Conservation (phyloP, 331 rosid genomes). For the Pyrus hybrid region DNA sequence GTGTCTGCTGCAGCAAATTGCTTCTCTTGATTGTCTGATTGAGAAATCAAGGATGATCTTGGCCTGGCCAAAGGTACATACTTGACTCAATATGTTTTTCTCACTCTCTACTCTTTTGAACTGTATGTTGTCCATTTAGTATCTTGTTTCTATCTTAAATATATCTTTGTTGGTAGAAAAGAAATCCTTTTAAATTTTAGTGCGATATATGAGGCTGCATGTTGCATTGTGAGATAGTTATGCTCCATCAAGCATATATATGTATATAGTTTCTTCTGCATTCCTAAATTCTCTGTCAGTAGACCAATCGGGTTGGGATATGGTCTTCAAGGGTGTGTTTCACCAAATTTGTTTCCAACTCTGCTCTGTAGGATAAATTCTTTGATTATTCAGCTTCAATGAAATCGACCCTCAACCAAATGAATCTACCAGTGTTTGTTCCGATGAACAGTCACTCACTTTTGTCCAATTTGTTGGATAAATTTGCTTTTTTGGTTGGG, state of each 20-base stretch:
- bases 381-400: too few relatives aligned
- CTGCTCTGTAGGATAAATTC: too few relatives aligned
- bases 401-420: too few relatives aligned
- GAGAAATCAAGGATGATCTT: conserved; percentile 52
- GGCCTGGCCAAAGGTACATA: conserved; percentile 68
- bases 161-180: not conserved
- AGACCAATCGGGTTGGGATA: not conserved
- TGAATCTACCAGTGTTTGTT: too few relatives aligned
- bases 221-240: not conserved
- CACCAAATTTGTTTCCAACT: not conserved
- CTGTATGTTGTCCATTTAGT: not conserved
- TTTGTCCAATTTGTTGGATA: not conserved
- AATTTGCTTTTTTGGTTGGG: not conserved
- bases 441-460: too few relatives aligned
- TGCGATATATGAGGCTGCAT: not conserved
- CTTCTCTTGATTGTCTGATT: conserved; percentile 52
- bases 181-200: not conserved
- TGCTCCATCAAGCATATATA: not conserved
- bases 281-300: not conserved
- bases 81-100: not conserved
- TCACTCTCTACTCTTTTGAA: not conserved
- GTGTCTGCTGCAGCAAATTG: conserved; percentile 40
- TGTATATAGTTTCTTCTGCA: not conserved
- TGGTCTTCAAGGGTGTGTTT: not conserved
- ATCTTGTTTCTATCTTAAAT: not conserved